Evolutionary conservation across 2,329 filamentous ascomycete genomes (phyloP), one percentile per base, ranked within the genome.

Genomic region (Phyllosticta ampelicida): DNA sequence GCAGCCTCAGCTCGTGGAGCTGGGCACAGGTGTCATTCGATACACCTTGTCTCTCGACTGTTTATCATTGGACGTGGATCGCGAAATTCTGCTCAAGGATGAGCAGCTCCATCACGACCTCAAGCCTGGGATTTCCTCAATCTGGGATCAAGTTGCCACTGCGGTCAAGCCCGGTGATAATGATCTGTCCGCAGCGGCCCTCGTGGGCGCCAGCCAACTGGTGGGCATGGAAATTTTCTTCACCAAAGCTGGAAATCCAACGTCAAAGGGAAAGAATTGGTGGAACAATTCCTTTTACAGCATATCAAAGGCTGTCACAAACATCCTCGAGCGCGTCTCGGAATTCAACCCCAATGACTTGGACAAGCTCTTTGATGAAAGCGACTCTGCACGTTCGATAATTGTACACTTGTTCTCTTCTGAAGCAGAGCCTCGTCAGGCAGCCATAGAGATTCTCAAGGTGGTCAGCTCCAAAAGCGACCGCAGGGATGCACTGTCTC

Each of bases 381-480:
- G 82, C 19, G 75, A 83, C 49, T 85, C 85, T 6, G 86, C 89
- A 60, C 84, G 86, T 63, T 83, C 88, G 44, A 79, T 96, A 49
- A 83, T 96, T 51, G 86, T 86, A 4, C 80, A 89, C 18, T 82
- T 96, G 6, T 84, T 96, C 58, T 90, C 90, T 50, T 88, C 89
- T 16, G 86, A 95, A 63, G 78, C 87, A 58, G 80, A 85, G 60
- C 85, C 94, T 30, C 90, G 89, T 61, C 86, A 91, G 68, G 86
- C 89, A 16, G 86, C 88, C 1, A 81, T 91, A 6, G 87, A 90
- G 63, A 76, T 97, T 26, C 80, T 97, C 63, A 96, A 96, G 71
- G 84, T 84, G 36, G 82, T 92, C 65, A 94, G 89, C 36, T 82
- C 81, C 9, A 84, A 95, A 69, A 79, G 80, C 56, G 79, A 77